These are phyloP conservation scores for Eutypella sp. DNA, from an alignment of 2,329 filamentous ascomycete species.

Conservation along the genomic window DNA sequence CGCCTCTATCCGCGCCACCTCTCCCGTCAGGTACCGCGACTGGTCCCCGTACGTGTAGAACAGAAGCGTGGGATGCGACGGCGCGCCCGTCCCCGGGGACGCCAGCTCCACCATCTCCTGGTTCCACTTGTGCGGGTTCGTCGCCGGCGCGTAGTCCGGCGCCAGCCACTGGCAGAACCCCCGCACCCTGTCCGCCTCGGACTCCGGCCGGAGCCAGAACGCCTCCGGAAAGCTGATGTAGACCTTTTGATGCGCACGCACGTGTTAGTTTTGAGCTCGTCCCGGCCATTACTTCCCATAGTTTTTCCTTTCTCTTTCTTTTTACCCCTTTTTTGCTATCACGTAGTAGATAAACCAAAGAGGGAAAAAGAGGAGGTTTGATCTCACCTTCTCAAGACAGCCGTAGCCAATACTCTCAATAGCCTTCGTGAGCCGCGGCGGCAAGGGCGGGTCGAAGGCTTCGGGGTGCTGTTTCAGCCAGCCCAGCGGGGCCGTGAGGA, in stretches of 20 bases:
- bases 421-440: constrained; percentile 50
- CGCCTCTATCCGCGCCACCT: constrained; percentile 35
- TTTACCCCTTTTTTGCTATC: too few relatives aligned
- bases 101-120: constrained; percentile 76
- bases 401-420: constrained; percentile 65
- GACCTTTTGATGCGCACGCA: too few relatives aligned
- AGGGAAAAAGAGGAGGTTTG: too few relatives aligned
- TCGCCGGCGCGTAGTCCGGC: constrained; percentile 59
- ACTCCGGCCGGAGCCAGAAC: constrained; percentile 60
- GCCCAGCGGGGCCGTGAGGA: constrained; percentile 64
- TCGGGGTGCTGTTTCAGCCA: constrained; percentile 58
- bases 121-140: constrained; percentile 63
- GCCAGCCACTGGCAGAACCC: constrained; percentile 74
- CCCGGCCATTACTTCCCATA: too few relatives aligned
- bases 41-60: constrained; percentile 74
- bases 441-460: constrained; percentile 57
- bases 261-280: too few relatives aligned
- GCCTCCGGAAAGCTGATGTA: constrained; percentile 68
- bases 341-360: too few relatives aligned
- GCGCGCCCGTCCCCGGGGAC: constrained; percentile 48
- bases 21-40: constrained; percentile 47
- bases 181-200: constrained; percentile 39
- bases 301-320: too few relatives aligned
- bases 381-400: constrained; percentile 60
- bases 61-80: constrained; percentile 73